phyloP scores from a whole-genome alignment of 2,329 filamentous ascomycete genomes.

The Phialocephala sp. region DNA sequence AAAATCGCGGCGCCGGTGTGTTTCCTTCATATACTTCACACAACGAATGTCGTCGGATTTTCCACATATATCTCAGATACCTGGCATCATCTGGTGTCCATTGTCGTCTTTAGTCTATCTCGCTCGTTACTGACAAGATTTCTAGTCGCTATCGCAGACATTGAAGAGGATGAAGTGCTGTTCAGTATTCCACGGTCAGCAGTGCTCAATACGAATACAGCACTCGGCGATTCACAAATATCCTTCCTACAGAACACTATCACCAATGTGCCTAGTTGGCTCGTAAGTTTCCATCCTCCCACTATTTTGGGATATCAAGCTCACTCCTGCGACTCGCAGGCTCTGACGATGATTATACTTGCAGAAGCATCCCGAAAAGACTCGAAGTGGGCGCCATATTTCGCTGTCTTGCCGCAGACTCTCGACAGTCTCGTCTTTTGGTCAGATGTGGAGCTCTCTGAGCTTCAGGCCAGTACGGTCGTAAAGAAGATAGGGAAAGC shows the following conservation, averaged over 20 bases:
- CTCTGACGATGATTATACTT: constrained; percentile 39
- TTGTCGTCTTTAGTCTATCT: neutral
- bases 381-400: constrained; percentile 57
- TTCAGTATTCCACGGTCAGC: constrained; percentile 67
- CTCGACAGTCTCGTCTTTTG: constrained; percentile 77
- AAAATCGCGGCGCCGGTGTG: constrained; percentile 67
- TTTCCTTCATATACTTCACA: constrained; percentile 31
- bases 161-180: constrained; percentile 66
- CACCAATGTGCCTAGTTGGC: constrained; percentile 53
- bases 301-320: neutral
- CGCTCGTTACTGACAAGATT: constrained; percentile 26
- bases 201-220: constrained; percentile 66
- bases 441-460: constrained; percentile 61
- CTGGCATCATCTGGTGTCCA: neutral
- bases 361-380: constrained; percentile 32
- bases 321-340: constrained; percentile 31
- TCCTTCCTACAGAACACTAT: constrained; percentile 40
- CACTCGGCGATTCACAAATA: constrained; percentile 48
- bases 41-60: neutral
- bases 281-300: constrained; percentile 38
- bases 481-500: constrained; percentile 67
- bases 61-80: neutral
- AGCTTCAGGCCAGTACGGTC: constrained; percentile 69
- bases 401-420: constrained; percentile 61
- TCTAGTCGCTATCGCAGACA: constrained; percentile 61